These are phyloP conservation scores for Diaporthe destruens DNA, from an alignment of 2,329 filamentous ascomycete genomes.

Conservation along the genomic window DNA sequence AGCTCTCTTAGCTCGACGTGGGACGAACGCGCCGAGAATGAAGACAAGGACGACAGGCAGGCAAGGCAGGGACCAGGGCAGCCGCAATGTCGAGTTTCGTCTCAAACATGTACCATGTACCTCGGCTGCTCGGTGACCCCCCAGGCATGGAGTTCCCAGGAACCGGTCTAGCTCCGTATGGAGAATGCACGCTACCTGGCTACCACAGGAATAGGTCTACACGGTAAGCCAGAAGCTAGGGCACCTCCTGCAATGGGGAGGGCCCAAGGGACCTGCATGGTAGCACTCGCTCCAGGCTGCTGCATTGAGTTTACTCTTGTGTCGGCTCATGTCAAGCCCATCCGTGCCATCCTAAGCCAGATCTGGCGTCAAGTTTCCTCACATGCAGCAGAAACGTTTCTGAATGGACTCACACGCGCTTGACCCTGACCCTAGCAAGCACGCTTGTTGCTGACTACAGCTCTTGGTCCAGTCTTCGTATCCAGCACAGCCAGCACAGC, in stretches of 20 bases:
- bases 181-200: no score
- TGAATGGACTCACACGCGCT: constrained; percentile 19
- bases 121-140: no score
- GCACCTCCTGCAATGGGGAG: neutral
- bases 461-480: neutral
- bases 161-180: no score
- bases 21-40: constrained; percentile 28
- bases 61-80: constrained; percentile 1
- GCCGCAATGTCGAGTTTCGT: constrained; percentile 1
- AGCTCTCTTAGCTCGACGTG: constrained; percentile 23
- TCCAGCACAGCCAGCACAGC: neutral
- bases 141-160: no score
- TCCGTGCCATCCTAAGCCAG: constrained; percentile 14
- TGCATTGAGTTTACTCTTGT: neutral
- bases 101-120: no score
- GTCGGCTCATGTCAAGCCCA: neutral
- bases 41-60: neutral
- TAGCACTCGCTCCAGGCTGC: constrained; percentile 17
- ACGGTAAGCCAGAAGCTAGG: no score
- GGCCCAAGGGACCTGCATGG: neutral
- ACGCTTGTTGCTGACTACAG: constrained; percentile 29
- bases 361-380: constrained; percentile 29
- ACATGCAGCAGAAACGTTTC: constrained; percentile 28
- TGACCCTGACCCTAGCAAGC: neutral
- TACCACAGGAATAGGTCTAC: no score